phyloP scores from a whole-genome alignment of 139 green algal species.

The Tetradesmus obliquus region DNA sequence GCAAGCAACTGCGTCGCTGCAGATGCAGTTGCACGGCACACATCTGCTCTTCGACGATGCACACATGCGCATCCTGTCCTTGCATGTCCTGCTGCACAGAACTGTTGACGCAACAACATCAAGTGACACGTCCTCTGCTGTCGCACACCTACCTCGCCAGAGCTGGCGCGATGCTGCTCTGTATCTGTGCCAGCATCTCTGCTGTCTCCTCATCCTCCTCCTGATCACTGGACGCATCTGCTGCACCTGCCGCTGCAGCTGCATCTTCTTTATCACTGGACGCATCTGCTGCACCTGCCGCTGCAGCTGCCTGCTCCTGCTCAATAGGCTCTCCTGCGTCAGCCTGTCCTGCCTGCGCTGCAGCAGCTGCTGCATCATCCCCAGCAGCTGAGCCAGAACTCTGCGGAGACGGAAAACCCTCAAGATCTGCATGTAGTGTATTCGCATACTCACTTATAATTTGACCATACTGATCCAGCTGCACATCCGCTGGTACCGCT shows the following conservation, averaged over 20 bases:
- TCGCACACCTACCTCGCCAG: background rate
- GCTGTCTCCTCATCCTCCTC: background rate
- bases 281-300: too few species aligned
- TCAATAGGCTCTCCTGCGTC: background rate
- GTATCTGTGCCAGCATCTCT: background rate
- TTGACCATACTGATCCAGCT: background rate
- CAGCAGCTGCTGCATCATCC: background rate
- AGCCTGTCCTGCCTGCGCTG: background rate
- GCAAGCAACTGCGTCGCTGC: background rate
- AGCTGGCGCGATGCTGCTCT: background rate
- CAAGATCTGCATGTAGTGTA: too few species aligned
- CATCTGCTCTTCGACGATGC: background rate
- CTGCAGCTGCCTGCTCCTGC: background rate
- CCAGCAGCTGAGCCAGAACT: too few species aligned
- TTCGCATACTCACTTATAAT: too few species aligned
- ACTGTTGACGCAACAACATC: too few species aligned
- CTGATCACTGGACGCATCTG: background rate
- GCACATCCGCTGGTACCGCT: background rate
- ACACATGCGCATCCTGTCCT: background rate
- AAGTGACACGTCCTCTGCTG: too few species aligned
- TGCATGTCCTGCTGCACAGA: too few species aligned
- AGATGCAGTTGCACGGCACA: background rate
- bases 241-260: background rate
- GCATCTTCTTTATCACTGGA: background rate
- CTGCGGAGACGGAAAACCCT: too few species aligned